These are phyloP conservation scores for Pseudogymnoascus sp. DNA, from an alignment of 2,329 filamentous ascomycete genomes.

Conservation along the genomic window DNA sequence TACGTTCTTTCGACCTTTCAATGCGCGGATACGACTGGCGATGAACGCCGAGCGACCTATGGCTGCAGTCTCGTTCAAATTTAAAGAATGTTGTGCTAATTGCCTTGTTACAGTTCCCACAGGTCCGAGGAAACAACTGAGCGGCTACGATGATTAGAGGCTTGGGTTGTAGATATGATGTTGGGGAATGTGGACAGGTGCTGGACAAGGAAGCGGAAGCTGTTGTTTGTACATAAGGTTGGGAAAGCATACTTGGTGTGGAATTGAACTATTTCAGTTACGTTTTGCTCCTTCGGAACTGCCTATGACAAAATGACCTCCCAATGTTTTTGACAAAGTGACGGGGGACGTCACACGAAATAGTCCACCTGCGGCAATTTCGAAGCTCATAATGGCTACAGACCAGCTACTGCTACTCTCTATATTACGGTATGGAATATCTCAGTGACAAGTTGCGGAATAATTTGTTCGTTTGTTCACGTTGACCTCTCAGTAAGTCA, in stretches of 20 bases:
- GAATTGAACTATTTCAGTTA: conserved; percentile 7
- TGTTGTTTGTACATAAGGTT: conserved; percentile 8
- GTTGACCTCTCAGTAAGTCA: neutral
- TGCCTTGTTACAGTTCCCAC: conserved; percentile 40
- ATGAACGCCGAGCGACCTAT: conserved; percentile 4
- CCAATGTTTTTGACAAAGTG: too few species aligned
- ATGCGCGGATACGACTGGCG: conserved; percentile 1
- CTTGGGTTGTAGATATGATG: neutral
- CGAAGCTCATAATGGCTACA: neutral
- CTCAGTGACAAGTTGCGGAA: neutral
- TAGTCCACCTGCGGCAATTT: neutral
- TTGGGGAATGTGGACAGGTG: neutral
- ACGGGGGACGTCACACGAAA: neutral
- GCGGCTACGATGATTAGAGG: conserved; percentile 48
- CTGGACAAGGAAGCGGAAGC: conserved; percentile 11
- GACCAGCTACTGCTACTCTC: neutral
- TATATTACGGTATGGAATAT: too few species aligned
- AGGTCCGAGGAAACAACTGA: conserved; percentile 50
- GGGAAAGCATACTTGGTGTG: conserved; percentile 7
- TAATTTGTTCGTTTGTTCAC: neutral
- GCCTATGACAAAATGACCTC: too few species aligned
- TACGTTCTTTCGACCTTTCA: conserved; percentile 43
- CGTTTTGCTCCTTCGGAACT: neutral
- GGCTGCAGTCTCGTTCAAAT: neutral
- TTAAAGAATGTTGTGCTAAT: conserved; percentile 18